These are phyloP conservation scores for Rosa lucieae DNA, from an alignment of 306 rosid species.

Conservation along the genomic window DNA sequence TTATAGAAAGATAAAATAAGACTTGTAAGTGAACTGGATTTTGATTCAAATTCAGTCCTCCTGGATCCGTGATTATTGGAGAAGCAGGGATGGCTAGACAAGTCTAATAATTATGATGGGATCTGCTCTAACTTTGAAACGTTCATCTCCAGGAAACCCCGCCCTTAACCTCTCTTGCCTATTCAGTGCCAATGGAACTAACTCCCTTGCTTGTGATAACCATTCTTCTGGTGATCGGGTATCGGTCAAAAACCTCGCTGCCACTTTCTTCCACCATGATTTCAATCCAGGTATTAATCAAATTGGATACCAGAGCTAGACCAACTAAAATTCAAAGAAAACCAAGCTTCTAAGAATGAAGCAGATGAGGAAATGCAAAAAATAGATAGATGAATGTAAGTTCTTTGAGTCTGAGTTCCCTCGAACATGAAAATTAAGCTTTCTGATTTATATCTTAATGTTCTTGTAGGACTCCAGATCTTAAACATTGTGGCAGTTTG, in stretches of 20 bases:
- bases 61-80: constrained; percentile 7
- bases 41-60: no score
- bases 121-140: constrained; percentile 75
- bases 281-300: constrained; percentile 16
- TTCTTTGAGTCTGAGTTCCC: no score
- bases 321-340: constrained; percentile 38
- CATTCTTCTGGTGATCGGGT: constrained; percentile 62
- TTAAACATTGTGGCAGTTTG: no score
- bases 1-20: no score
- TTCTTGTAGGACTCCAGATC: no score
- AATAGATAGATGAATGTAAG: constrained; percentile 36
- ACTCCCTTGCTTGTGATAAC: constrained; percentile 54
- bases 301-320: constrained; percentile 38
- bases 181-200: constrained; percentile 61
- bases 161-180: constrained; percentile 67
- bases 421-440: no score
- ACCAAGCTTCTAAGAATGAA: constrained; percentile 38
- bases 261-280: constrained; percentile 71
- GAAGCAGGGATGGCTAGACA: constrained; percentile 95
- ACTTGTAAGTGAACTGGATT: no score
- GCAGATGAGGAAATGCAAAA: constrained; percentile 32
- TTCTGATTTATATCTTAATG: no score
- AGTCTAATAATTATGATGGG: constrained; percentile 69
- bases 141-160: constrained; percentile 82
- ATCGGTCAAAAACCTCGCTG: constrained; percentile 28